Conservation (phyloP, 2,329 filamentous ascomycete genomes). For the Colletotrichum magnum region DNA sequence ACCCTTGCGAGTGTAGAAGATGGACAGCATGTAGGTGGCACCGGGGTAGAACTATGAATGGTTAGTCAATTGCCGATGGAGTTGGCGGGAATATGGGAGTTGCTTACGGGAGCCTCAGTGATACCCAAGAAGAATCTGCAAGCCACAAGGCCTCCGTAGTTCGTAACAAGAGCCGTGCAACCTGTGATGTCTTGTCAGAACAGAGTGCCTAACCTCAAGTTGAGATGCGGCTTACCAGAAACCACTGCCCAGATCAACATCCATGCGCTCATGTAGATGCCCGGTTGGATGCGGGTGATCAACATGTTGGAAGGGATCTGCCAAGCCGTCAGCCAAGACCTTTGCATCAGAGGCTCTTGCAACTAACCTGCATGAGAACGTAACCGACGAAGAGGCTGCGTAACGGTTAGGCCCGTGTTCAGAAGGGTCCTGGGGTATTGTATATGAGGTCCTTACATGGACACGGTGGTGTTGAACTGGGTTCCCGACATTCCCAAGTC, state of each 20-base stretch:
- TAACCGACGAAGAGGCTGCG: slow-evolving; percentile 54
- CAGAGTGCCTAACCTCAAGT: too few species aligned
- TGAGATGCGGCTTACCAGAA: slow-evolving; percentile 44
- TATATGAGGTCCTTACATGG: slow-evolving; percentile 49
- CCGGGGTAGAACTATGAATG: slow-evolving; percentile 53
- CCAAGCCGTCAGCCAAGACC: background rate
- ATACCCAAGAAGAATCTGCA: slow-evolving; percentile 57
- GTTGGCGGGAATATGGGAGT: too few species aligned
- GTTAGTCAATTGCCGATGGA: background rate
- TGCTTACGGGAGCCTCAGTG: slow-evolving; percentile 53
- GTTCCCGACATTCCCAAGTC: slow-evolving; percentile 59
- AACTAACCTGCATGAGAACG: slow-evolving; percentile 56
- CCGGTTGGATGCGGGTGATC: slow-evolving; percentile 57
- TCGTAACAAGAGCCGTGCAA: slow-evolving; percentile 54
- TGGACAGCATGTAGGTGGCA: slow-evolving; percentile 52
- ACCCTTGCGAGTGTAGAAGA: slow-evolving; percentile 52
- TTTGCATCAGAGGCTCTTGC: too few species aligned
- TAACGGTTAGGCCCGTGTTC: background rate
- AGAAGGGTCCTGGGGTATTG: background rate
- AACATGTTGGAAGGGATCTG: slow-evolving; percentile 58
- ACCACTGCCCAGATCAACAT: slow-evolving; percentile 59
- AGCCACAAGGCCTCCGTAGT: slow-evolving; percentile 51
- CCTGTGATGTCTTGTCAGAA: slow-evolving; percentile 28
- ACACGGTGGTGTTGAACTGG: slow-evolving; percentile 53
- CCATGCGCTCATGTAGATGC: slow-evolving; percentile 58